phyloP scores from a whole-genome alignment of 352 stramenopile genomes.

The Phytophthora pini region DNA sequence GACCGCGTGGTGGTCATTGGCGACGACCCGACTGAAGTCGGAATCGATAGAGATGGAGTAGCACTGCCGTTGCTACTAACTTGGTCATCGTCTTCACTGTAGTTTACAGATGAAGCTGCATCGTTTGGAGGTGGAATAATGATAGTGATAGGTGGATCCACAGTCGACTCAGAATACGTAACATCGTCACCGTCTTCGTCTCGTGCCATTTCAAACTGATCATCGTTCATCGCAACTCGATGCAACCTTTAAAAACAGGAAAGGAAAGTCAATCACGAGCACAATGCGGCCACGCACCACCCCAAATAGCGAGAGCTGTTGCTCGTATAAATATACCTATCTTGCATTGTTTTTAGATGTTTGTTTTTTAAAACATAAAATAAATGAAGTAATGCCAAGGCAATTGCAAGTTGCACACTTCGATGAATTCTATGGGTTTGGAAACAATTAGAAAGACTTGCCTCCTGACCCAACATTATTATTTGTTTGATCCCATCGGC shows the following conservation, averaged over 20 bases:
- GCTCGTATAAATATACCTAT: constrained; percentile 25
- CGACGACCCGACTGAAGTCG: constrained; percentile 26
- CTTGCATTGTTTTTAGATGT: background rate
- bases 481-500: too few species aligned
- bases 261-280: constrained; percentile 12
- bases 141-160: constrained; percentile 24
- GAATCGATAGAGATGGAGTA: constrained; percentile 13
- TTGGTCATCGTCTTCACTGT: constrained; percentile 32
- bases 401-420: too few species aligned
- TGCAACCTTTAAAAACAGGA: constrained; percentile 1
- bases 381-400: too few species aligned
- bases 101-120: constrained; percentile 13
- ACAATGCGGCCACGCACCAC: constrained; percentile 1
- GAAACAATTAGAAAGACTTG: too few species aligned
- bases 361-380: too few species aligned
- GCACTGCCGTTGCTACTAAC: constrained; percentile 17
- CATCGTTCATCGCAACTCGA: constrained; percentile 20
- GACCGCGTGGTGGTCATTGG: constrained; percentile 25
- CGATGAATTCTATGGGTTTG: too few species aligned
- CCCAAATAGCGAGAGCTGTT: constrained; percentile 9
- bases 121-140: constrained; percentile 18
- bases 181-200: constrained; percentile 12
- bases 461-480: too few species aligned
- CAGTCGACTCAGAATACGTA: constrained; percentile 8
- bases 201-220: constrained; percentile 11